Percentiles rank a stretch among this genome's conserved stretches.
These are phyloP conservation scores for Scheffersomyces spartinae DNA, from an alignment of 805 yeast genomes.

Conservation along the genomic window DNA sequence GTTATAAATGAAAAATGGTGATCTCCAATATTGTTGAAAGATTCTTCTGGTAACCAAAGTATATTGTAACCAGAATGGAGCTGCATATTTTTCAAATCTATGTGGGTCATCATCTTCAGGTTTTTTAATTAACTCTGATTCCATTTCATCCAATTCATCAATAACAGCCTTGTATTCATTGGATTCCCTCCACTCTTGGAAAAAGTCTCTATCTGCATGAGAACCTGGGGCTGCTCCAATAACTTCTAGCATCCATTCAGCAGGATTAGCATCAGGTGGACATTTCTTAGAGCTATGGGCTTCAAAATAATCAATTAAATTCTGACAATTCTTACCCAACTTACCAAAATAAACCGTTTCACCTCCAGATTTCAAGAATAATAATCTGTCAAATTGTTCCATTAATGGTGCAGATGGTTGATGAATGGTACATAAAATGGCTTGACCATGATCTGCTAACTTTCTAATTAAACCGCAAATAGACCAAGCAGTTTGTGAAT, in stretches of 20 bases:
- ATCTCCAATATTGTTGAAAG: constrained; percentile 17
- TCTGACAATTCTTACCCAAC: constrained; percentile 45
- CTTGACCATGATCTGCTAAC: constrained; percentile 29
- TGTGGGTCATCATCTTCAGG: constrained; percentile 10
- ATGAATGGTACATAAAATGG: constrained; percentile 51
- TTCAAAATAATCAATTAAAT: constrained; percentile 58
- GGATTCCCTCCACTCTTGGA: constrained; percentile 14
- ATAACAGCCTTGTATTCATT: constrained; percentile 6
- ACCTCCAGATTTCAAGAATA: constrained; percentile 63
- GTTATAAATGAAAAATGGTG: constrained; percentile 16
- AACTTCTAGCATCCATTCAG: constrained; percentile 26
- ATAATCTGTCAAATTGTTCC: constrained; percentile 66
- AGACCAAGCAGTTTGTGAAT: constrained; percentile 33
- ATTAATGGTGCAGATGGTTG: constrained; percentile 77
- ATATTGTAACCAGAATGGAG: constrained; percentile 37
- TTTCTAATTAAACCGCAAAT: constrained; percentile 28
- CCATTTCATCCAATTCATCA: constrained; percentile 10
- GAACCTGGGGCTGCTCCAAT: constrained; percentile 22
- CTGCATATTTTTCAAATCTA: constrained; percentile 18
- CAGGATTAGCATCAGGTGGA: constrained; percentile 66
- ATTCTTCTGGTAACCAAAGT: constrained; percentile 20
- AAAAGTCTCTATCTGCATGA: constrained; percentile 13
- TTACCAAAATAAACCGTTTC: constrained; percentile 69
- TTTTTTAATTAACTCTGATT: constrained; percentile 9
- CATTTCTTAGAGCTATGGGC: constrained; percentile 52